Evolutionary conservation across 1,139 yeast species (phyloP).

Genomic region (Geotrichum reessii): DNA sequence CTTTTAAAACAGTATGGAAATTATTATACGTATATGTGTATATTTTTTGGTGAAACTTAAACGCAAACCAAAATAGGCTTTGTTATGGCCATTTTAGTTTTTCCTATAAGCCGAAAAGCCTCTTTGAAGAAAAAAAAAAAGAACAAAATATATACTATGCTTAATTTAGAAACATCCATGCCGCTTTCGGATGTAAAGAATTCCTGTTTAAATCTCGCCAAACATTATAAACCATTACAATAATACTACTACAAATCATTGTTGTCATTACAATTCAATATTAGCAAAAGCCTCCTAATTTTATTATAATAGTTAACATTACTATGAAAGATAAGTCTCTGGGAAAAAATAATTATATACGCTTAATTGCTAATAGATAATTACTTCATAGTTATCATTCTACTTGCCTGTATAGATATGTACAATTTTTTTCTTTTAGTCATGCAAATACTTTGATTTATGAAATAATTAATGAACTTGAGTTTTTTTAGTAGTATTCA

Average conservation of each 20-base stretch:
- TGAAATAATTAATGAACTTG: not conserved
- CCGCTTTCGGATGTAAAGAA: not conserved
- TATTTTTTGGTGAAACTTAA: too few species aligned
- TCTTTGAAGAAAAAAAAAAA: not conserved
- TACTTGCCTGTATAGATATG: not conserved
- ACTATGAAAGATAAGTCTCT: too few species aligned
- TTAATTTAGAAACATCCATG: not conserved
- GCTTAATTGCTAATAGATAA: too few species aligned
- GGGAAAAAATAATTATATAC: too few species aligned
- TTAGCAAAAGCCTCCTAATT: too few species aligned
- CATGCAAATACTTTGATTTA: not conserved
- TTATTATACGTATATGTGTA: too few species aligned
- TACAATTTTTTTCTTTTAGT: not conserved
- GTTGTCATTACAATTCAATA: too few species aligned
- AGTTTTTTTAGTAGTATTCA: conserved; percentile 20
- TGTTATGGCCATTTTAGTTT: not conserved
- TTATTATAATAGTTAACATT: too few species aligned
- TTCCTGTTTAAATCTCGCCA: not conserved
- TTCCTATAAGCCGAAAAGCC: too few species aligned
- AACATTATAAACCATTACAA: not conserved
- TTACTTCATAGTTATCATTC: too few species aligned
- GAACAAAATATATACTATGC: not conserved
- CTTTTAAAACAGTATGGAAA: too few species aligned
- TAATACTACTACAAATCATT: not conserved
- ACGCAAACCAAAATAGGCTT: not conserved